Base-by-base conservation (phyloP, 164 flowering plant genomes). In the Aristolochia californica region DNA sequence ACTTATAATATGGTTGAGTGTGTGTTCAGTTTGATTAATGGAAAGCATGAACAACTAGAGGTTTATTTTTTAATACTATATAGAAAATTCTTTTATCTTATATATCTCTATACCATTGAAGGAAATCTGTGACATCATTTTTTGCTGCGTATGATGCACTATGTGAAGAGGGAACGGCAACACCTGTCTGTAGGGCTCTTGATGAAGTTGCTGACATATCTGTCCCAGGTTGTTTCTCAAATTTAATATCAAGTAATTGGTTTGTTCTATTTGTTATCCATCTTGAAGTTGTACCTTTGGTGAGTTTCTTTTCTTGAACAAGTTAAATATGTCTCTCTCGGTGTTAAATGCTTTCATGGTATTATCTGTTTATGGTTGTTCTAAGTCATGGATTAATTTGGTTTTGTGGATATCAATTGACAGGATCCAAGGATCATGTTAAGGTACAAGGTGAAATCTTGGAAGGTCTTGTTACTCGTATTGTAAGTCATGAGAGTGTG, bases 401-500 rank as follows among this genome's bases (percentile, higher is more conserved):
- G 40, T 34, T 2, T 34, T 34, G 10, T 34, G 10, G 10, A 34
- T 34, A n/a, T n/a, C 11, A 34, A 34, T 34, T 34, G 40, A 2
- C 40, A 93, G 98, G 87, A 62, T 89, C 99, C 56, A 82, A 71
- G 70, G 97, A 93, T 66, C 97, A 93, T 62, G 58, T 79, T 43
- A 72, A 78, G 69, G 91, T 74, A 50, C 98, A 93, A 70, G 97
- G 99, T 58, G 99, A 93, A 74, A 93, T 93, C 57, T 72, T 93
- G 60, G 97, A 93, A 76, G 99, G 99, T 58, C 84, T 93, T 62
- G 99, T 93, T 58, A 95, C 95, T 59, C 99, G 99, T 28, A 77
- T 89, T 45, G 99, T 93, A 28, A 87, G 79, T 69, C 83, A 57
- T 62, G 87, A 80, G 58, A 89, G 97, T 76, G 67, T 81, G 50